Evolutionary conservation across 257 asterid genomes (phyloP).

Genomic region (Rhazya stricta): DNA sequence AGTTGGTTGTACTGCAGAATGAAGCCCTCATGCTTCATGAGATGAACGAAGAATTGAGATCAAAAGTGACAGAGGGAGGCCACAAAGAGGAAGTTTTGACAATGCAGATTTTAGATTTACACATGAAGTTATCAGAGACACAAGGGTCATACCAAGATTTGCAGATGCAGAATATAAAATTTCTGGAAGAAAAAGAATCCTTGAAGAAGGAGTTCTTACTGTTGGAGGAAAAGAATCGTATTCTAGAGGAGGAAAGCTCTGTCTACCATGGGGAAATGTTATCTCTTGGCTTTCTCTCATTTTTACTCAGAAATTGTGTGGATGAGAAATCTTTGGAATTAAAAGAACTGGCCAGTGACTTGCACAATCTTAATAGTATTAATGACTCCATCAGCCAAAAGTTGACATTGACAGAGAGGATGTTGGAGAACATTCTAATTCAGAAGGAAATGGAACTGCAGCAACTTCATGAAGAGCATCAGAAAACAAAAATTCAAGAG

Average conservation of each 20-base stretch:
- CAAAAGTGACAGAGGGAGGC: slow-evolving; percentile 46
- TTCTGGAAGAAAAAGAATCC: slow-evolving; percentile 43
- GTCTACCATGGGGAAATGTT: slow-evolving; percentile 38
- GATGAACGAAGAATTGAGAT: slow-evolving; percentile 44
- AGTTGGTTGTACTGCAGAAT: slow-evolving; percentile 37
- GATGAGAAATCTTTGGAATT: slow-evolving; percentile 46
- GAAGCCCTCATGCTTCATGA: slow-evolving; percentile 40
- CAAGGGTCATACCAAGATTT: slow-evolving; percentile 39
- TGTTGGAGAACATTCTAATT: slow-evolving; percentile 38
- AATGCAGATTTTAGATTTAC: slow-evolving; percentile 40
- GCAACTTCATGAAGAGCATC: slow-evolving; percentile 34
- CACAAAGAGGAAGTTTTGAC: slow-evolving; percentile 40
- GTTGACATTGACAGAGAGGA: slow-evolving; percentile 44
- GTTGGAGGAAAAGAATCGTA: slow-evolving; percentile 41
- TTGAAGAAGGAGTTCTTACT: slow-evolving; percentile 32
- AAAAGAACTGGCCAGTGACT: slow-evolving; percentile 42
- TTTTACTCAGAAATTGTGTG: slow-evolving; percentile 45
- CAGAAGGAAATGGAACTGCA: slow-evolving; percentile 45
- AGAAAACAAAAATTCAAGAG: slow-evolving; percentile 37
- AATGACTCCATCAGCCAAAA: slow-evolving; percentile 42
- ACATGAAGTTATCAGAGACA: slow-evolving; percentile 31
- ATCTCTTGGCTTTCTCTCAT: slow-evolving; percentile 45
- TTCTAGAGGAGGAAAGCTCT: slow-evolving; percentile 59
- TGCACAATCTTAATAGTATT: slow-evolving; percentile 29
- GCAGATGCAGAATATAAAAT: slow-evolving; percentile 38